phyloP scores from a whole-genome alignment of 192 early-diverging fungal genomes.

The Haplosporangium gracile region DNA sequence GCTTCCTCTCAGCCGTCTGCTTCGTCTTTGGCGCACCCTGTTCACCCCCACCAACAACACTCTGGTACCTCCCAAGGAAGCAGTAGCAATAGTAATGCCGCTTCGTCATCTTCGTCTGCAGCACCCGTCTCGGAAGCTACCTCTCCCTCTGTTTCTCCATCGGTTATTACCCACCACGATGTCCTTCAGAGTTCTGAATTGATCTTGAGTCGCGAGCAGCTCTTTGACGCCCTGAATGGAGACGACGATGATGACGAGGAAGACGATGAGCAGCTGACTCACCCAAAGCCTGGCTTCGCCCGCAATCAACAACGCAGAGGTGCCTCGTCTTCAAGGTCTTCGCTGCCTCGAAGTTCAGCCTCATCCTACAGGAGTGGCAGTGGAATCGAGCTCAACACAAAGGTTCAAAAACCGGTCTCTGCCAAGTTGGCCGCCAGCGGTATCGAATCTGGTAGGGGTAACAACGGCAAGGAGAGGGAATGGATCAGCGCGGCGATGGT shows the following conservation, averaged over 20 bases:
- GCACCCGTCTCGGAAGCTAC: not conserved
- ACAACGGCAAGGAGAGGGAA: constrained; percentile 1
- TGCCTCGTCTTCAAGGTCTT: constrained; percentile 20
- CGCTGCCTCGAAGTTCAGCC: constrained; percentile 22
- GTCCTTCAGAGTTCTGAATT: constrained; percentile 22
- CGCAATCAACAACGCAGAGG: not conserved
- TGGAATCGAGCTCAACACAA: constrained; percentile 36
- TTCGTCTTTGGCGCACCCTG: not conserved
- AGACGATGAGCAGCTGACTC: not conserved
- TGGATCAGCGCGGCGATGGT: constrained; percentile 21
- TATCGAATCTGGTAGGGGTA: not conserved
- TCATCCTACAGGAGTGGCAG: constrained; percentile 8
- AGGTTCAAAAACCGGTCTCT: not conserved
- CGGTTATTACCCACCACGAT: constrained; percentile 20
- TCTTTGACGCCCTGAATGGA: constrained; percentile 34
- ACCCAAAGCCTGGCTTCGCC: constrained; percentile 23
- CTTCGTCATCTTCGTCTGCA: not conserved
- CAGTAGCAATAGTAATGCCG: not conserved
- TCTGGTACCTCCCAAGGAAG: not conserved
- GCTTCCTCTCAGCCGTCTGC: not conserved
- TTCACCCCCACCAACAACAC: constrained; percentile 1
- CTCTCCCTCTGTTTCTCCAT: not conserved
- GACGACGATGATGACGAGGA: constrained; percentile 32
- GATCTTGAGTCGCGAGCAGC: constrained; percentile 26
- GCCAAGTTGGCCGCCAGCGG: not conserved